Evolutionary conservation across 2,329 filamentous ascomycete species (phyloP).

Genomic region (Cadophora malorum): DNA sequence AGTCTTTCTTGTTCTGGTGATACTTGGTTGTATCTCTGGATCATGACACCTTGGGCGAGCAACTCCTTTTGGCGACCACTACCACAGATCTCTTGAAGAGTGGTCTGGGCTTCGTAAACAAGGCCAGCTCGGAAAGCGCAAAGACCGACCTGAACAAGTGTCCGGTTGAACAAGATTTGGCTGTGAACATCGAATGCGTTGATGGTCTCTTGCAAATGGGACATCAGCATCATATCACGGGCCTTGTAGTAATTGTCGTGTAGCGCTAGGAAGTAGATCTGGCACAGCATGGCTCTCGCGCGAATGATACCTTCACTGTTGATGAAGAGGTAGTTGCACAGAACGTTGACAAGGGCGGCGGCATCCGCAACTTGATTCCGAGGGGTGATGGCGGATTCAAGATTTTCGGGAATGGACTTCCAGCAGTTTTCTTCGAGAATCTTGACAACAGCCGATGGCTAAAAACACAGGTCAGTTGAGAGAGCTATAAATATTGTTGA

Average conservation of each 20-base stretch:
- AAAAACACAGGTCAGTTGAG: conserved; percentile 31
- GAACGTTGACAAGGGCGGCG: conserved; percentile 76
- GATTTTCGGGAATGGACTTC: conserved; percentile 73
- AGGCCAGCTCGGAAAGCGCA: conserved; percentile 98
- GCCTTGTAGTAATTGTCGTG: conserved; percentile 98
- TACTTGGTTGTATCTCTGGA: conserved; percentile 95
- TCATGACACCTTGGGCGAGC: conserved; percentile 96
- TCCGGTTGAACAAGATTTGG: conserved; percentile 98
- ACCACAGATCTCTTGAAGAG: conserved; percentile 96
- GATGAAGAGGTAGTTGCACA: conserved; percentile 94
- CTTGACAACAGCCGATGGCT: conserved; percentile 88
- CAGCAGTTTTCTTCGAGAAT: conserved; percentile 95
- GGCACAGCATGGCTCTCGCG: conserved; percentile 95
- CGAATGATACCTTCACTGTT: conserved; percentile 96
- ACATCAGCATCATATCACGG: conserved; percentile 99
- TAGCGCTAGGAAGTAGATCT: conserved; percentile 97
- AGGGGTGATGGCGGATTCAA: conserved; percentile 83
- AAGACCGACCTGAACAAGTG: conserved; percentile 94
- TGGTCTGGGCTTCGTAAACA: conserved; percentile 97
- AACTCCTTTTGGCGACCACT: conserved; percentile 98
- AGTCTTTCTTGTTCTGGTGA: conserved; percentile 97
- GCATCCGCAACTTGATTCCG: conserved; percentile 73
- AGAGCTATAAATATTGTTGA: conserved; percentile 34
- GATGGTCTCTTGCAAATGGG: conserved; percentile 97
- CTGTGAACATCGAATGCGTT: conserved; percentile 95